Conservation (phyloP, 768 basidiomycete species). For the Lepiota brunneoincarnata region DNA sequence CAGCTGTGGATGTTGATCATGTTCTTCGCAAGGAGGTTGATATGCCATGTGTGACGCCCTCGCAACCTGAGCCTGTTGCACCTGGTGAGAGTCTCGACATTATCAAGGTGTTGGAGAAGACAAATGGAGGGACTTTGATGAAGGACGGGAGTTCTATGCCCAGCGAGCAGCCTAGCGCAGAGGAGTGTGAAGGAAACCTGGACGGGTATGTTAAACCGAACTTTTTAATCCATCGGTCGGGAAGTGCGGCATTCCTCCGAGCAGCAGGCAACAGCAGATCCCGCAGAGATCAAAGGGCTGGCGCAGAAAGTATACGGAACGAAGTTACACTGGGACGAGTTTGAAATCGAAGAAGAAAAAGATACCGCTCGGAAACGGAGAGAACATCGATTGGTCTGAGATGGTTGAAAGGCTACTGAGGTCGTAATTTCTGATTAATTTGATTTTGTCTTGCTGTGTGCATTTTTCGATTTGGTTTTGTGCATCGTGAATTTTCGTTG, state of each 20-base stretch:
- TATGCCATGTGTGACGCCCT: constrained; percentile 94
- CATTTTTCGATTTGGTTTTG: neutral
- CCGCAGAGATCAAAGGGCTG: constrained; percentile 68
- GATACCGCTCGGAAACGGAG: constrained; percentile 35
- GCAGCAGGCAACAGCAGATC: constrained; percentile 76
- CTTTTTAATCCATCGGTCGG: constrained; percentile 64
- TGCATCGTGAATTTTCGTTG: neutral
- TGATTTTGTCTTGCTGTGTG: neutral
- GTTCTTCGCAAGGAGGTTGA: constrained; percentile 95
- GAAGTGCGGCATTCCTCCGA: constrained; percentile 61
- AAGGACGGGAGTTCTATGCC: constrained; percentile 58
- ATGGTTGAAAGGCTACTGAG: constrained; percentile 32
- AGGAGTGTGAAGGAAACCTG: constrained; percentile 27
- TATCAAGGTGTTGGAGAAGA: constrained; percentile 56
- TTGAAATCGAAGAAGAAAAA: constrained; percentile 20
- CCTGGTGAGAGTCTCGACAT: constrained; percentile 90
- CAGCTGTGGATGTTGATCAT: constrained; percentile 89
- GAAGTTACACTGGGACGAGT: constrained; percentile 30
- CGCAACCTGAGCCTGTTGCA: constrained; percentile 77
- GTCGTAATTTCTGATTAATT: neutral
- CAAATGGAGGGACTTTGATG: constrained; percentile 66
- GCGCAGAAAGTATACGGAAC: constrained; percentile 51
- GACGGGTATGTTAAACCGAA: constrained; percentile 56
- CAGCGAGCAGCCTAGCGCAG: neutral
- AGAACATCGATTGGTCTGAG: constrained; percentile 42